Percentiles rank a stretch among this genome's conserved stretches.
phyloP scores from a whole-genome alignment of 1,139 yeast genomes.

The Taphrina communis region DNA sequence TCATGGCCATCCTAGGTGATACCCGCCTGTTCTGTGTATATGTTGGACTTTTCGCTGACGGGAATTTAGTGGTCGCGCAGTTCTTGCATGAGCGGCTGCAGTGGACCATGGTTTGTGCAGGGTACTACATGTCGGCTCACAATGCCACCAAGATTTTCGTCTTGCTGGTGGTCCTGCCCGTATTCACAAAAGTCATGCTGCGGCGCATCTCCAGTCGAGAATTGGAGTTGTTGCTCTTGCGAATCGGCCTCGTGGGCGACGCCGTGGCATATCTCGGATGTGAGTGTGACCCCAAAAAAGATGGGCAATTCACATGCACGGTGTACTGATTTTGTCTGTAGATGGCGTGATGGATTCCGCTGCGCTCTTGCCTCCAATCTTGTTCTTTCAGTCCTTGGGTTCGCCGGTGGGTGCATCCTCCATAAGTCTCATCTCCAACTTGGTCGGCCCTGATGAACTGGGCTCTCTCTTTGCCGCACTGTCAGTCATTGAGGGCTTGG shows the following conservation, averaged over 20 bases:
- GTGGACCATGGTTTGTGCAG: slow-evolving; percentile 10
- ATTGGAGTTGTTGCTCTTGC: slow-evolving; percentile 6
- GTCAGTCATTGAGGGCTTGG: slow-evolving; percentile 16
- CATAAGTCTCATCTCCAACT: slow-evolving; percentile 3
- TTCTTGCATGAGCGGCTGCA: background rate
- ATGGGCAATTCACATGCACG: background rate
- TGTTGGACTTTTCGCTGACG: background rate
- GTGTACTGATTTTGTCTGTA: background rate
- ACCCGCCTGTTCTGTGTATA: background rate
- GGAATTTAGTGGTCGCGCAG: slow-evolving; percentile 8
- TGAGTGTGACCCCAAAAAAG: background rate
- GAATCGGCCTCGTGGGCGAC: background rate
- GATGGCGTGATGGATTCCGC: slow-evolving; percentile 9
- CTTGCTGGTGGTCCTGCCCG: slow-evolving; percentile 8
- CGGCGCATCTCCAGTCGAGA: background rate
- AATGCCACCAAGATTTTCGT: slow-evolving; percentile 9
- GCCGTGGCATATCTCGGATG: slow-evolving; percentile 6
- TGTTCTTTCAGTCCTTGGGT: slow-evolving; percentile 6
- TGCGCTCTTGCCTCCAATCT: slow-evolving; percentile 1
- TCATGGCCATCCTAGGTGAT: slow-evolving; percentile 6
- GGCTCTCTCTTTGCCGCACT: slow-evolving; percentile 18
- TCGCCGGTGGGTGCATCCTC: slow-evolving; percentile 6
- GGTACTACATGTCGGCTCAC: slow-evolving; percentile 10
- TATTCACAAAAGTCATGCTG: slow-evolving; percentile 15
- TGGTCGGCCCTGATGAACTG: slow-evolving; percentile 6